phyloP scores from a whole-genome alignment of 1,139 yeast species.

The Zygosaccharomyces pseudobailii region DNA sequence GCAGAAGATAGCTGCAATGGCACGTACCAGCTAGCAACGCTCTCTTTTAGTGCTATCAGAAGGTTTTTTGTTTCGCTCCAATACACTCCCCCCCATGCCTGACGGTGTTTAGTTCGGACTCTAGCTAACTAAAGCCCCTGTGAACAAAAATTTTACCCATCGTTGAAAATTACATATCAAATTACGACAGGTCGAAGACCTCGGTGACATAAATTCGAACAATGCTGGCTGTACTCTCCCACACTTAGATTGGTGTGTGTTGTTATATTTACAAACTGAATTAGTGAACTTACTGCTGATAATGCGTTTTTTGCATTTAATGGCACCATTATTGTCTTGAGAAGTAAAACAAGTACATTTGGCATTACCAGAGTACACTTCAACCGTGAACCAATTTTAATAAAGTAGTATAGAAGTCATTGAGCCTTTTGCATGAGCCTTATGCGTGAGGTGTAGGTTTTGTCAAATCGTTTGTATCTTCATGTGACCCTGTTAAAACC shows the following conservation, averaged over 20 bases:
- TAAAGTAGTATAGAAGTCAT: neutral
- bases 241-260: neutral
- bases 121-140: neutral
- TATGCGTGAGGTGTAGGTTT: too few relatives aligned
- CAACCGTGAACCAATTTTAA: neutral
- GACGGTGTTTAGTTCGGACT: neutral
- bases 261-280: neutral
- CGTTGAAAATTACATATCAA: slow-evolving; percentile 2
- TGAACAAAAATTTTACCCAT: slow-evolving; percentile 8
- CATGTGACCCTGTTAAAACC: neutral
- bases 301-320: neutral
- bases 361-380: neutral
- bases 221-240: neutral
- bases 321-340: neutral
- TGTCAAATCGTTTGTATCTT: neutral
- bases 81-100: neutral
- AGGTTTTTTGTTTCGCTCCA: neutral
- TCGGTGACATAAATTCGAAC: neutral
- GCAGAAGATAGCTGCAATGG: slow-evolving; percentile 2
- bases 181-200: neutral
- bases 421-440: neutral
- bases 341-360: neutral
- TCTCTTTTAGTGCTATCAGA: neutral
- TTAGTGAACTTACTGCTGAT: too few relatives aligned
- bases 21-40: slow-evolving; percentile 3